Evolutionary conservation across 805 yeast species (phyloP), one percentile per base, ranked within the genome.

Genomic region (Kazachstania psychrophila): DNA sequence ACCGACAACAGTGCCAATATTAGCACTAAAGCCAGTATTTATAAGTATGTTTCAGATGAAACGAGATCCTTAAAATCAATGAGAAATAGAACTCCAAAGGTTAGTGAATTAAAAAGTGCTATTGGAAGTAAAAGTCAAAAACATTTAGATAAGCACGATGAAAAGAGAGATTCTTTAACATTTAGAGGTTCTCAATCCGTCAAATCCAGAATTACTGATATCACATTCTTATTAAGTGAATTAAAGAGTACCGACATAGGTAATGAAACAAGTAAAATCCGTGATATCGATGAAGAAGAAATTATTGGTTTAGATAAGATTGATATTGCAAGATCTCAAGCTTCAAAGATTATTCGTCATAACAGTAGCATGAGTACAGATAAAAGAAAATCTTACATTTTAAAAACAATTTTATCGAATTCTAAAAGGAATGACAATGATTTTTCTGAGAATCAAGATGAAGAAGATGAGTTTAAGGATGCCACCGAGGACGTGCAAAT

Each of bases 271-370:
- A 41, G 47, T 16, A 53, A 43, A 32, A 51, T 58, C 18, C 43
- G 41, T 15, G 61, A 58, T 40, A 61, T 61, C 2, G 59, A 58
- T 40, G 63, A 58, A 36, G 62, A 56, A 33, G 58, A 57, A 13
- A 48, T 54, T 7, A 44, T 54, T 17, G 62, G 59, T 5, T 38
- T 60, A 28, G 60, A 56, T 28, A 53, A 52, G 30, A 36, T 43
- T 10, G 60, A 55, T 32, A 41, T 54, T 6, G 59, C 59, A 9
- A 46, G 58, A 34, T 51, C 61, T 2, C 48, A 54, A 23, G 43
- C 58, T 4, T 33, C 45, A 18, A 49, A 43, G 30, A 26, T 52
- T 14, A 36, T 40, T 13, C 43, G 49, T 12, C 17, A 22, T 6
- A n/a, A 17, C 3, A 12, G 23, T 13, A 30, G 3, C 3, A 4